A percentile compares a stretch with the other conserved stretches of the same genome.
Evolutionary conservation across 768 basidiomycete species (phyloP).

Genomic region (Termitomyces sp.): DNA sequence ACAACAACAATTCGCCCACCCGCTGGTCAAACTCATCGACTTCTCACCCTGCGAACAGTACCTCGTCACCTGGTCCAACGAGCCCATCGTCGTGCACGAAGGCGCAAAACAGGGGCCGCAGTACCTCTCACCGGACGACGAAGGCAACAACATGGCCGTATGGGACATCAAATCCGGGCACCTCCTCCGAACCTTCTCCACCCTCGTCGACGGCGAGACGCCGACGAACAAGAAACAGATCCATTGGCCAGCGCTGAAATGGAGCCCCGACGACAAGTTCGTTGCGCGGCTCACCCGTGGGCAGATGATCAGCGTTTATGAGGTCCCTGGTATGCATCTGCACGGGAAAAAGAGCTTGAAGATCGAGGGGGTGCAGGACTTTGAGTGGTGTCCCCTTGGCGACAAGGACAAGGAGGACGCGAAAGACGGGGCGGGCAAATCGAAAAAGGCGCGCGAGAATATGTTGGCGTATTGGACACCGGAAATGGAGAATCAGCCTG

Average conservation of each 20-base stretch:
- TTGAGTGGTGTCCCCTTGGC: constrained; percentile 95
- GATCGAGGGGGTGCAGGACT: constrained; percentile 95
- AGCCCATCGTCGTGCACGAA: constrained; percentile 83
- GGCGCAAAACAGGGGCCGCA: constrained; percentile 76
- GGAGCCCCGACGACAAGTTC: constrained; percentile 95
- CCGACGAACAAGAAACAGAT: constrained; percentile 67
- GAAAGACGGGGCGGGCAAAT: constrained; percentile 30
- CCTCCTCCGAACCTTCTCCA: constrained; percentile 87
- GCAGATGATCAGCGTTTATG: constrained; percentile 93
- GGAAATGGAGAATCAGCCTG: constrained; percentile 93
- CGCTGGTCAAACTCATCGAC: constrained; percentile 90
- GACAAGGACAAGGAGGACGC: constrained; percentile 82
- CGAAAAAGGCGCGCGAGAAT: constrained; percentile 78
- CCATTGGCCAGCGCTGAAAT: constrained; percentile 95
- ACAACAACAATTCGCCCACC: constrained; percentile 90
- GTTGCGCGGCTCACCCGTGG: constrained; percentile 86
- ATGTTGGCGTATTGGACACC: constrained; percentile 98
- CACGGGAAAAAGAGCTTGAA: constrained; percentile 96
- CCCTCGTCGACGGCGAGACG: constrained; percentile 52
- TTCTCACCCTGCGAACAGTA: constrained; percentile 97
- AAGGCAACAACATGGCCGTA: constrained; percentile 95
- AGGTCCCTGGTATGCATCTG: constrained; percentile 89
- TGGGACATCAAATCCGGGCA: constrained; percentile 96
- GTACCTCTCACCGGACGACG: constrained; percentile 89
- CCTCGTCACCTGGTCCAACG: constrained; percentile 95